Base-by-base conservation (phyloP, 1,139 yeast genomes). In the Ogataea hybrid region DNA sequence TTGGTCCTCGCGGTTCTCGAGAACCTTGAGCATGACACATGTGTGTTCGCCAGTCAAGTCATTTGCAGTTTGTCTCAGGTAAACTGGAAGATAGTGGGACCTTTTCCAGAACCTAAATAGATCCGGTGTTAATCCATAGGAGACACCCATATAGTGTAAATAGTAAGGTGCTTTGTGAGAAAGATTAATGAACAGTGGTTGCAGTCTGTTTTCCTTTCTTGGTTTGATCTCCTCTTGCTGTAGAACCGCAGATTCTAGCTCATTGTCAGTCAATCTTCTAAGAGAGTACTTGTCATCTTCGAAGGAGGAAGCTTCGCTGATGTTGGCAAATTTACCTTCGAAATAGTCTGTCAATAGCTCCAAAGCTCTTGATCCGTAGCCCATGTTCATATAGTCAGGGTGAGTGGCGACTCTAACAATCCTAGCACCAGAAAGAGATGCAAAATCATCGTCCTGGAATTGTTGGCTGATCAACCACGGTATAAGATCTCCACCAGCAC, bases 391-490 rank as follows among this genome's bases (percentile, higher is more conserved):
- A 62, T 90, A 92, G 54, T 94, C 97, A 6, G 98, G 98, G 63
- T 89, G 88, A 4, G 98, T 90, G 5, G 99, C 98, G 57, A 92
- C 92, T 69, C 99, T 79, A 18, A 94, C 97, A 40, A 92, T 75
- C 64, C 99, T 82, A 11, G 97, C 99, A 51, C 99, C 99, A 43
- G 96, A 87, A 51, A 92, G 73, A 14, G 95, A 80, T 5, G 97
- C 98, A 70, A 92, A 92, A 55, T 92, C 98, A 47, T 90, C 96
- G 63, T 92, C 99, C 68, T 94, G 98, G 68, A 89, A 92, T 67
- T 92, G 98, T 65, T 92, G 98, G 3, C 97, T 85, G 6, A 92
- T 77, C 46, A 92, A 77, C 98, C 98, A 92, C 32, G 99, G 99
- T 52, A 92, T 92, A 57, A 92, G 74, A 67, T 92, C 99, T 56